Evolutionary conservation across 139 green algal species (phyloP).

Genomic region (Auxenochlorella pyrenoidosa): DNA sequence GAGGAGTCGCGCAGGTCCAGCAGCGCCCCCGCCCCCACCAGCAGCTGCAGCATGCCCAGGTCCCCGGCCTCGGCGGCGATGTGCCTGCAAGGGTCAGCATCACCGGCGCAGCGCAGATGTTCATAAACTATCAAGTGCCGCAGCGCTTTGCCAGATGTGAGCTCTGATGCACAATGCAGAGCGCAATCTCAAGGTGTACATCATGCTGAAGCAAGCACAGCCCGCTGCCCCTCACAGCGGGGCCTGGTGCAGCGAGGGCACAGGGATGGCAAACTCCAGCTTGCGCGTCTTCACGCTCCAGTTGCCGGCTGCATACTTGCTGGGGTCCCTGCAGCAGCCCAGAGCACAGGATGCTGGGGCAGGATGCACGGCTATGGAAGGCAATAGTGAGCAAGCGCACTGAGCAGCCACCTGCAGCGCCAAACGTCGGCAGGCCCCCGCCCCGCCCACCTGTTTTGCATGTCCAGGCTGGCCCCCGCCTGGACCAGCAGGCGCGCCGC

Average conservation of each 20-base stretch:
- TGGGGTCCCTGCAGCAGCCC: conserved; percentile 9
- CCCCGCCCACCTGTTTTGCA: conserved; percentile 20
- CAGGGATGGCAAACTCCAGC: background rate
- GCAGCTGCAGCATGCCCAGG: conserved; percentile 1
- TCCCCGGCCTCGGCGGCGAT: conserved; percentile 21
- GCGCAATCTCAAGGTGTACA: too few species aligned
- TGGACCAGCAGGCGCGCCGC: conserved; percentile 16
- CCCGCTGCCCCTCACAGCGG: background rate
- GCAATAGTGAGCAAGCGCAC: too few species aligned
- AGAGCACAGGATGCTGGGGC: too few species aligned
- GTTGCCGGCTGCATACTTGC: background rate
- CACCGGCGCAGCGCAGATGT: too few species aligned
- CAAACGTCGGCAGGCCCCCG: too few species aligned
- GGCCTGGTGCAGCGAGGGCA: conserved; percentile 23
- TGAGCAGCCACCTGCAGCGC: too few species aligned
- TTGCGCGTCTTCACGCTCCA: background rate
- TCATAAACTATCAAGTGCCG: too few species aligned
- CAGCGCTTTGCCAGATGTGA: too few species aligned
- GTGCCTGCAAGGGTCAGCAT: background rate
- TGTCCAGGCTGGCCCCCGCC: background rate
- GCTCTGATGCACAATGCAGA: too few species aligned
- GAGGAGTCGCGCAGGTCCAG: background rate
- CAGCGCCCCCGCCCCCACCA: conserved; percentile 4
- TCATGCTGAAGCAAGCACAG: too few species aligned
- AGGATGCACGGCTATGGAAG: too few species aligned